These are phyloP conservation scores for Mycena sp. DNA, from an alignment of 1,284 basidiomycete species.

Conservation along the genomic window DNA sequence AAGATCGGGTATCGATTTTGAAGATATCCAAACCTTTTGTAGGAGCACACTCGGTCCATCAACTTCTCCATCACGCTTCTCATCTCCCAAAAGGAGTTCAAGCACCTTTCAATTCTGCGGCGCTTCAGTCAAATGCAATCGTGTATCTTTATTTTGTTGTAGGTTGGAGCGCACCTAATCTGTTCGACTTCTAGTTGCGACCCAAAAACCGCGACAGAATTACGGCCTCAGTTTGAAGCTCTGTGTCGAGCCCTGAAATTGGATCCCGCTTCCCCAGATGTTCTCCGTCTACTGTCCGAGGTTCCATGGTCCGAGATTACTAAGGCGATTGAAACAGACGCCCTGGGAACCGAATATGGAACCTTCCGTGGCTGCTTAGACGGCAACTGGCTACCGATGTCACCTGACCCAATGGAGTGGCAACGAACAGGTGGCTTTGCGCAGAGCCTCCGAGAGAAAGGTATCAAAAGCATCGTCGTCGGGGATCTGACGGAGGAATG, in stretches of 20 bases:
- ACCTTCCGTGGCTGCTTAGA: conserved; percentile 78
- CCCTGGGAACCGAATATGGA: conserved; percentile 58
- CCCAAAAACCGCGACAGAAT: conserved; percentile 67
- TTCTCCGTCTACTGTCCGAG: conserved; percentile 54
- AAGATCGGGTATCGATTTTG: neutral
- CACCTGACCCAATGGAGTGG: conserved; percentile 70
- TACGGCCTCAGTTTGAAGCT: conserved; percentile 68
- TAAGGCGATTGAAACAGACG: conserved; percentile 63
- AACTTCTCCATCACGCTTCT: conserved; percentile 76
- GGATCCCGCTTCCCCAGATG: conserved; percentile 58
- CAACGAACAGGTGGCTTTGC: conserved; percentile 74
- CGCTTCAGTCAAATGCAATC: conserved; percentile 79
- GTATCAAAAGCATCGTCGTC: conserved; percentile 67
- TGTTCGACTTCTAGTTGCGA: conserved; percentile 44
- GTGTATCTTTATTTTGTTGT: conserved; percentile 51
- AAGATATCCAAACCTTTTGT: neutral
- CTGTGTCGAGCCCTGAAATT: conserved; percentile 65
- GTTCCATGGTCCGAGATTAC: conserved; percentile 62
- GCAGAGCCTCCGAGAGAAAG: conserved; percentile 60
- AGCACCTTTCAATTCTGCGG: conserved; percentile 73
- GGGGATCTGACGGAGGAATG: conserved; percentile 82
- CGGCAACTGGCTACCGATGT: conserved; percentile 60
- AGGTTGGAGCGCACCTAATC: neutral
- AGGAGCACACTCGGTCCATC: conserved; percentile 81
- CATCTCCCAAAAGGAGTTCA: conserved; percentile 62